Evolutionary conservation across 768 basidiomycete species (phyloP), one percentile per base, ranked within the genome.

Genomic region (Trametes cingulata): DNA sequence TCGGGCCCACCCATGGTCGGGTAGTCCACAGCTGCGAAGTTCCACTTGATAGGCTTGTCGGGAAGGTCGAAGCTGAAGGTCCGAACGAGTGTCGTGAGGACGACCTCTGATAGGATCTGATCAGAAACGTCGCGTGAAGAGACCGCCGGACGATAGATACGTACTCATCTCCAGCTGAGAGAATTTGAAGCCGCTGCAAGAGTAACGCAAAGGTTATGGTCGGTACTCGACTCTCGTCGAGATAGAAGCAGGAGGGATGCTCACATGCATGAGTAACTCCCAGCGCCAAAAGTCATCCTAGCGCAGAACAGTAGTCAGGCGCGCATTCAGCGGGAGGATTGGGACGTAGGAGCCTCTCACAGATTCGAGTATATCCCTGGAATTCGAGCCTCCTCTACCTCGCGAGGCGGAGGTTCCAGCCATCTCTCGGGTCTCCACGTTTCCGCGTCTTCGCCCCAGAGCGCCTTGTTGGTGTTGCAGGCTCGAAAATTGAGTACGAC

Each of bases 401-500:
- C 50, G 8, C 45, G 41, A 2, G 60, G 57, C 6, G 56, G 49
- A 1, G 52, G 53, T 22, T 43, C 17, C 17, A 62, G 51, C 61
- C 61, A 62, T 3, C 61, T 51, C 47, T 58, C 56, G 1, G 86
- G 87, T 25, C 77, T 73, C 67, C 85, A 90, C 42, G 76, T 77
- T 13, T 56, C 22, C 15, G 65, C 67, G 45, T 68, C 67, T 17
- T 65, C 64, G 6, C 67, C 67, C 68, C 68, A 80, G 76, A 10
- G 84, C 77, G 53, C 83, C 48, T 75, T 76, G 10, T 81, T 77
- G 17, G 73, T 69, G 67, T 87, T 85, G 49, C 85, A 74, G 19
- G 71, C 70, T 2, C 66, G 51, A 22, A 84, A 73, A 1, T 81
- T 76, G 1, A 76, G 69, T 9, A 70, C 61, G 15, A 87, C 52